These are phyloP conservation scores for Aureobasidium melanogenum DNA, from an alignment of 2,329 filamentous ascomycete genomes.

Conservation along the genomic window DNA sequence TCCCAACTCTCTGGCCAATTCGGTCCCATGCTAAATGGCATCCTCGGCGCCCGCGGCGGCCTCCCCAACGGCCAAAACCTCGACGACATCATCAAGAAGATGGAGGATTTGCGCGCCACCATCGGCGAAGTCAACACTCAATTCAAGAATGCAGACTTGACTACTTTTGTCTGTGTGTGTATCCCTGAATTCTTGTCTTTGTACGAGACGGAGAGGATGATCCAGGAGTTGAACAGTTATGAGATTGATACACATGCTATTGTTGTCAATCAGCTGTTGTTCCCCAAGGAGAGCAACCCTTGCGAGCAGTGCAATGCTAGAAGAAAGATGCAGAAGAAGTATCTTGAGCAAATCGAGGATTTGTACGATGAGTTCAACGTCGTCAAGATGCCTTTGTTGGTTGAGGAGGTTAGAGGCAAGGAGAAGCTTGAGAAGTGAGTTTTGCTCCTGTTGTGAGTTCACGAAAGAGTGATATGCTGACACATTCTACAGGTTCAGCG, in stretches of 20 bases:
- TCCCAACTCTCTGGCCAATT: slow-evolving; percentile 91
- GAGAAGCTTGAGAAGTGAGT: slow-evolving; percentile 71
- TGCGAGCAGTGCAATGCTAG: slow-evolving; percentile 95
- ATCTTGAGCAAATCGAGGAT: slow-evolving; percentile 96
- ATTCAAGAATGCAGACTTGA: slow-evolving; percentile 93
- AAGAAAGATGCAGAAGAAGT: slow-evolving; percentile 98
- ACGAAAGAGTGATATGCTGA: slow-evolving; percentile 13
- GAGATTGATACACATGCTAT: slow-evolving; percentile 94
- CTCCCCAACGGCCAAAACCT: slow-evolving; percentile 91
- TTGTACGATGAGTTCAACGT: slow-evolving; percentile 99
- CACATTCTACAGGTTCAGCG: slow-evolving; percentile 51
- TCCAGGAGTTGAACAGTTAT: slow-evolving; percentile 90
- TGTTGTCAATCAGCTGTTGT: slow-evolving; percentile 95
- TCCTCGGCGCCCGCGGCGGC: slow-evolving; percentile 68
- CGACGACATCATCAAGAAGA: slow-evolving; percentile 85
- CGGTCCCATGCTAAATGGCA: slow-evolving; percentile 87
- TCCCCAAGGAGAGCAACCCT: slow-evolving; percentile 72
- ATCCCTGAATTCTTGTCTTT: slow-evolving; percentile 94
- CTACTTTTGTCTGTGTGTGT: slow-evolving; percentile 96
- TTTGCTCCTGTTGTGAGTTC: too few relatives aligned
- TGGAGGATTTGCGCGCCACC: slow-evolving; percentile 85
- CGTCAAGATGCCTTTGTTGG: slow-evolving; percentile 92
- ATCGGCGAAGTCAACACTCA: slow-evolving; percentile 95
- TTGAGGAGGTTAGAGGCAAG: slow-evolving; percentile 93
- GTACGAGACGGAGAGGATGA: slow-evolving; percentile 99